A percentile compares a stretch with the other conserved stretches of the same genome.
phyloP scores from a whole-genome alignment of 148 eudicot species.

The Rheum nobile region DNA sequence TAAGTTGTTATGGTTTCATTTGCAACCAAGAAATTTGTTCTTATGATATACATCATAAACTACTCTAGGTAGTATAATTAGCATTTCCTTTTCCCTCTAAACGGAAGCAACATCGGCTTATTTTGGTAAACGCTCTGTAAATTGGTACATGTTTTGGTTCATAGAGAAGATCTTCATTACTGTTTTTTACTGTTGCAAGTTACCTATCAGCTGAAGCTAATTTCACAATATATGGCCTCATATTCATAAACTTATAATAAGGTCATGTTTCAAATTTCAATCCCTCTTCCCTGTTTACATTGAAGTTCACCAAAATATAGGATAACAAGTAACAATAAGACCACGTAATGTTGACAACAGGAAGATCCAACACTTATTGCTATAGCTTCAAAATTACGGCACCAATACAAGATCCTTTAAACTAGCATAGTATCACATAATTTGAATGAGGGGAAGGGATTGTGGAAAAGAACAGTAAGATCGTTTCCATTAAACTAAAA shows the following conservation, averaged over 20 bases:
- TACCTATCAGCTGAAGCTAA: neutral
- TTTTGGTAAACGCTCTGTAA: neutral
- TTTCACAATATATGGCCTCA: neutral
- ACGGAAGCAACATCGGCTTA: neutral
- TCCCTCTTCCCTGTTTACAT: neutral
- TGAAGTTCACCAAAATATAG: neutral
- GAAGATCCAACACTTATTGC: neutral
- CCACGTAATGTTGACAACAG: neutral
- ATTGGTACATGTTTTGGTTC: neutral
- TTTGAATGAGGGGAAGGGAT: neutral
- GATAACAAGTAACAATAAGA: neutral
- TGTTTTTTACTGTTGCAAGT: neutral
- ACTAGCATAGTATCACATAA: neutral
- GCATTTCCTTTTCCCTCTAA: neutral
- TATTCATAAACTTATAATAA: neutral
- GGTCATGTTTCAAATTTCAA: neutral
- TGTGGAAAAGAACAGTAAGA: neutral
- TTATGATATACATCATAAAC: neutral
- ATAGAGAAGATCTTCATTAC: neutral
- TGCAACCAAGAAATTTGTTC: neutral
- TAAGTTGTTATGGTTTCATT: neutral
- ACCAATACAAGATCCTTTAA: slow-evolving; percentile 7
- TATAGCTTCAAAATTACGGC: neutral
- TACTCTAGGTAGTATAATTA: neutral
- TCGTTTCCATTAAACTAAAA: neutral